A percentile compares a stretch with the other conserved stretches of the same genome.
Evolutionary conservation across 257 asterid genomes (phyloP).

Genomic region (Mitragyna speciosa): DNA sequence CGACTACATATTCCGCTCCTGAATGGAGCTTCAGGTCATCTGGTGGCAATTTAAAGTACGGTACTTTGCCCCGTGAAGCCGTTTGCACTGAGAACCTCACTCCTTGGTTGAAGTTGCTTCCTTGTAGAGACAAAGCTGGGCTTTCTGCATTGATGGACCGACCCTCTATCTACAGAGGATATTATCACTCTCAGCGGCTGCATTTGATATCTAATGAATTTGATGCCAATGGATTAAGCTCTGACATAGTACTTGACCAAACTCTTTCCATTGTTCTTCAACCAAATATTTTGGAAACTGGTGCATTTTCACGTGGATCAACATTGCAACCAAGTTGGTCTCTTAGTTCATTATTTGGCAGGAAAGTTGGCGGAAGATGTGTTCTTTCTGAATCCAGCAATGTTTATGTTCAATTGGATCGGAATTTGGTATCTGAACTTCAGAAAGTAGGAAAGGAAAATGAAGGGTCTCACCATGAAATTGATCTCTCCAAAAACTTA

Average conservation of each 20-base stretch:
- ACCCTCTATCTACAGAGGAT: slow-evolving; percentile 79
- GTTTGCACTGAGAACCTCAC: slow-evolving; percentile 99
- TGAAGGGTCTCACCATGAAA: slow-evolving; percentile 33
- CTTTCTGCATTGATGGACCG: slow-evolving; percentile 88
- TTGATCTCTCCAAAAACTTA: slow-evolving; percentile 26
- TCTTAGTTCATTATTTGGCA: slow-evolving; percentile 80
- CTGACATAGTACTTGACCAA: slow-evolving; percentile 80
- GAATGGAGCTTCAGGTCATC: slow-evolving; percentile 65
- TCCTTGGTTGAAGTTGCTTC: slow-evolving; percentile 99
- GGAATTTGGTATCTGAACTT: slow-evolving; percentile 56
- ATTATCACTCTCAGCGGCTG: slow-evolving; percentile 87
- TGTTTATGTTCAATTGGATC: slow-evolving; percentile 75
- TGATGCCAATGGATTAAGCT: slow-evolving; percentile 34
- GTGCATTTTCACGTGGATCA: slow-evolving; percentile 39
- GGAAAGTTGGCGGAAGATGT: slow-evolving; percentile 69
- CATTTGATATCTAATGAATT: slow-evolving; percentile 71
- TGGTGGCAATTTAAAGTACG: slow-evolving; percentile 70
- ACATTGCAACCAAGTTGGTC: slow-evolving; percentile 78
- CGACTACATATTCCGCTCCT: slow-evolving; percentile 79
- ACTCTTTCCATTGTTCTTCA: slow-evolving; percentile 88
- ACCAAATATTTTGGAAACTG: slow-evolving; percentile 43
- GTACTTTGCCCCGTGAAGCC: slow-evolving; percentile 98
- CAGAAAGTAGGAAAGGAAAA: slow-evolving; percentile 25
- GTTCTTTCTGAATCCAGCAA: slow-evolving; percentile 69
- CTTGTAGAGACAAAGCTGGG: slow-evolving; percentile 95